These are phyloP conservation scores for Glaciozyma martinii DNA, from an alignment of 768 basidiomycete species.

Conservation along the genomic window DNA sequence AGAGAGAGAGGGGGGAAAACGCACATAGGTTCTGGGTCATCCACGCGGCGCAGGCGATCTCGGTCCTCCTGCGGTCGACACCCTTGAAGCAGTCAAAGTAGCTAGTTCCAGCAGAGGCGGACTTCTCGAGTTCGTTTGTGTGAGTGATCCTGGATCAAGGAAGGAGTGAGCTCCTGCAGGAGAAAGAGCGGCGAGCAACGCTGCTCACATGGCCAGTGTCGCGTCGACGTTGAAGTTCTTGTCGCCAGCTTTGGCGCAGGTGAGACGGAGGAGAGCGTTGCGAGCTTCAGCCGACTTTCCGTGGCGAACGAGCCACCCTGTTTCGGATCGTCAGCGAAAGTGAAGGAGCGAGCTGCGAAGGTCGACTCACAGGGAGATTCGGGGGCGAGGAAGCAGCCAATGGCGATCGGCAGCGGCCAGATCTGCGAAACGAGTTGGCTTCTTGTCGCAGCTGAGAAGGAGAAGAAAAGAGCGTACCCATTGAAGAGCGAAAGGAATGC, in stretches of 20 bases:
- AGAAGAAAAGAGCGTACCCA: constrained; percentile 11
- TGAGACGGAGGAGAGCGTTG: constrained; percentile 31
- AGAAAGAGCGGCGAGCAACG: too few relatives aligned
- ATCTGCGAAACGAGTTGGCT: too few relatives aligned
- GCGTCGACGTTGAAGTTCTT: constrained; percentile 32
- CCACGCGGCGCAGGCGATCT: constrained; percentile 45
- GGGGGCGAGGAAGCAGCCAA: constrained; percentile 37
- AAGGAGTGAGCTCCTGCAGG: too few relatives aligned
- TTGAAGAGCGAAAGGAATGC: constrained; percentile 25
- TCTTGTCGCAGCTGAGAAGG: constrained; percentile 24
- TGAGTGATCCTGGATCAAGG: constrained; percentile 33
- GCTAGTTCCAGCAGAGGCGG: constrained; percentile 36
- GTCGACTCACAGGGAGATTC: constrained; percentile 33
- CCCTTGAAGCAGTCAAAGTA: constrained; percentile 42
- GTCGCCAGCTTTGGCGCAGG: constrained; percentile 12
- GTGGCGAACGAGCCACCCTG: constrained; percentile 39
- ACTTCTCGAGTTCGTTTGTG: constrained; percentile 41
- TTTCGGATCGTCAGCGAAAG: constrained; percentile 19
- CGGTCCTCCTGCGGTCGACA: constrained; percentile 39
- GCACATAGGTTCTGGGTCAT: constrained; percentile 40
- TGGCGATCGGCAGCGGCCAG: constrained; percentile 39
- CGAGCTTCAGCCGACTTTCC: constrained; percentile 38
- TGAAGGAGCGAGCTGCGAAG: background rate
- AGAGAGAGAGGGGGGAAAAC: background rate
- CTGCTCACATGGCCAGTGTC: constrained; percentile 16